Base-by-base conservation (phyloP, 2,329 filamentous ascomycete species). In the Talaromyces sp. region DNA sequence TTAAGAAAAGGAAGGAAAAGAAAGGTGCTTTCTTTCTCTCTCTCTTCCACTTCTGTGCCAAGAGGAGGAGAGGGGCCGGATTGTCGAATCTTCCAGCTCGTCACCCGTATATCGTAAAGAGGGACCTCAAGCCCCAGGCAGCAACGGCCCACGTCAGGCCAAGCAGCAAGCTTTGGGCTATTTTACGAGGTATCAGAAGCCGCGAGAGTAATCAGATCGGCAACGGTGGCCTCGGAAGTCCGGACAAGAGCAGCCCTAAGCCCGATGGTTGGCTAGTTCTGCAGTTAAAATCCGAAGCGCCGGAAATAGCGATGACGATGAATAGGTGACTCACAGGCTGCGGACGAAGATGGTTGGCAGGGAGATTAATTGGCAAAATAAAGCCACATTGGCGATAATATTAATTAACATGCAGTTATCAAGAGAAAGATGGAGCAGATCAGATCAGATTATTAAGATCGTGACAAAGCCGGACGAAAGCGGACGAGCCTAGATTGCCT, bases 351-450 rank as follows among this genome's bases (percentile, higher is more conserved):
- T 49, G 43, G n/a, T 19, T 19, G 43, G 8, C 21, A 13, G 10
- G 41, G 41, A 13, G n/a, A n/a, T n/a, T 14, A 11, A 35, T 17
- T 35, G 14, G 14, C 13, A 35, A 7, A 14, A 35, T 35, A 35
- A 56, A 41, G 53, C 58, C 46, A 53, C n/a, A n/a, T n/a, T n/a
- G n/a, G n/a, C n/a, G n/a, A n/a, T 53, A 35, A 35, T 35, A 35
- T 2, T 17, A 17, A 17, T 10, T 10, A 31, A 10, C 10, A 31
- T 27, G 3, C 6, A 27, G 32, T 17, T 19, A 41, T 41, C 3
- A 14, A 24, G n/a, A 9, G 41, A 46, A 46, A 13, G 9, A 24
- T 46, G 41, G 10, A 19, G 41, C 1, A 46, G 19, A 46, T 11
- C 43, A 21, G 41, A 24, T 24, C 8, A n/a, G 43, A 46, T 46